Percentiles rank a stretch among this genome's conserved stretches.
Evolutionary conservation across 2,329 filamentous ascomycete species (phyloP).

Genomic region (Epichloe sibirici): DNA sequence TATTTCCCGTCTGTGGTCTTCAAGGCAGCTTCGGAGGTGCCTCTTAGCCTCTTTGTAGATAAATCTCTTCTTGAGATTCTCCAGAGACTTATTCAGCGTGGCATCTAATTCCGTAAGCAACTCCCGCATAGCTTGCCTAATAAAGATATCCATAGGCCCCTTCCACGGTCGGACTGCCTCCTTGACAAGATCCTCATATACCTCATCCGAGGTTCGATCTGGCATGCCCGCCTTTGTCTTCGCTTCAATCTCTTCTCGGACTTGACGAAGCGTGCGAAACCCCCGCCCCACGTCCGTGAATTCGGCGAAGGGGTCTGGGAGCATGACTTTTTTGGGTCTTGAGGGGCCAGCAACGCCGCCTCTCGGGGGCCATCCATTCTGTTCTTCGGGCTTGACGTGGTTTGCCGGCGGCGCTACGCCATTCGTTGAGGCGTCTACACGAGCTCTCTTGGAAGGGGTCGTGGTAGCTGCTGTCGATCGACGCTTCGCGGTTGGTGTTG

Average conservation of each 20-base stretch:
- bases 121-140: slow-evolving; percentile 34
- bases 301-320: slow-evolving; percentile 25
- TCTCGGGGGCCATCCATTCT: slow-evolving; percentile 9
- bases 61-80: slow-evolving; percentile 31
- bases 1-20: slow-evolving; percentile 24
- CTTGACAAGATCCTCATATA: slow-evolving; percentile 45
- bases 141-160: slow-evolving; percentile 35
- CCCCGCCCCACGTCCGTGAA: slow-evolving; percentile 27
- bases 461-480: slow-evolving; percentile 13
- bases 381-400: slow-evolving; percentile 28
- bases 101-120: slow-evolving; percentile 33
- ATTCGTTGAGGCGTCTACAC: slow-evolving; percentile 11
- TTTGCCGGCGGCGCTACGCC: slow-evolving; percentile 3
- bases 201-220: slow-evolving; percentile 44
- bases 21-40: slow-evolving; percentile 33
- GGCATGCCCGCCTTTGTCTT: slow-evolving; percentile 47
- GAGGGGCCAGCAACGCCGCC: neutral
- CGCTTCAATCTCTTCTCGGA: slow-evolving; percentile 41
- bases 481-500: slow-evolving; percentile 19
- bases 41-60: slow-evolving; percentile 36
- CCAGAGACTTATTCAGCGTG: slow-evolving; percentile 36
- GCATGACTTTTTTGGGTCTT: slow-evolving; percentile 6
- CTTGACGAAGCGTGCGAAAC: slow-evolving; percentile 34
- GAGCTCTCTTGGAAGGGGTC: slow-evolving; percentile 24
- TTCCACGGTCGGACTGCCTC: slow-evolving; percentile 48